phyloP scores from a whole-genome alignment of 2,329 filamentous ascomycete genomes.

The Thelonectria olida region DNA sequence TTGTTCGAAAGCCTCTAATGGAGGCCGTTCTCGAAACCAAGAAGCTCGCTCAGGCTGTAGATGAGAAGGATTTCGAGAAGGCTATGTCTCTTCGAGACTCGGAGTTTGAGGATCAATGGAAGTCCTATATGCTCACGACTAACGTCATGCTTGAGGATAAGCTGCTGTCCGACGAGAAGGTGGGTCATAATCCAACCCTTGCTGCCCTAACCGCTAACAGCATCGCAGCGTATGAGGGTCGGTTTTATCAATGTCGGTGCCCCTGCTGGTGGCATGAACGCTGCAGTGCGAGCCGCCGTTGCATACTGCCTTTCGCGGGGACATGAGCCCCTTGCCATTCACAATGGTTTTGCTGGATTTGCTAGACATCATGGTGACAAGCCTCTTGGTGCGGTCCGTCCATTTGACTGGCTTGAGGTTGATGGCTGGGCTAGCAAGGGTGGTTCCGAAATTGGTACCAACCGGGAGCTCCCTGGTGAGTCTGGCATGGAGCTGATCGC shows the following conservation, averaged over 20 bases:
- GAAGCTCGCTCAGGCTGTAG: constrained; percentile 82
- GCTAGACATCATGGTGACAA: constrained; percentile 88
- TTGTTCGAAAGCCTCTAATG: constrained; percentile 87
- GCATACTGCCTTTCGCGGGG: constrained; percentile 91
- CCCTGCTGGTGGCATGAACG: constrained; percentile 97
- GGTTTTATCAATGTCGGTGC: constrained; percentile 97
- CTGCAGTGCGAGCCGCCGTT: constrained; percentile 90
- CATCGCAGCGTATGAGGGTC: constrained; percentile 80
- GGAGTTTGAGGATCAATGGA: constrained; percentile 93
- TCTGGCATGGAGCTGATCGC: constrained; percentile 85
- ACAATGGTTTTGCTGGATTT: constrained; percentile 96
- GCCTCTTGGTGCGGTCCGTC: constrained; percentile 82
- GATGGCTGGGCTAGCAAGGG: constrained; percentile 96
- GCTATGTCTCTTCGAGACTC: constrained; percentile 91
- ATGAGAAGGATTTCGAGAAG: constrained; percentile 83
- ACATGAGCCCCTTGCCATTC: constrained; percentile 91
- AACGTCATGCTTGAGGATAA: constrained; percentile 77
- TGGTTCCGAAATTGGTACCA: constrained; percentile 97
- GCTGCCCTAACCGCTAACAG: constrained; percentile 39
- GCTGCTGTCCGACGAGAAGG: constrained; percentile 75
- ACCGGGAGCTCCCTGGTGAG: constrained; percentile 89
- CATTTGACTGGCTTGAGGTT: constrained; percentile 92
- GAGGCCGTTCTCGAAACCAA: constrained; percentile 89
- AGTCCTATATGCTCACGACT: constrained; percentile 90
- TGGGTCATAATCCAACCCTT: constrained; percentile 48